These are phyloP conservation scores for Tylopilus balloui DNA, from an alignment of 768 basidiomycete species.

Conservation along the genomic window DNA sequence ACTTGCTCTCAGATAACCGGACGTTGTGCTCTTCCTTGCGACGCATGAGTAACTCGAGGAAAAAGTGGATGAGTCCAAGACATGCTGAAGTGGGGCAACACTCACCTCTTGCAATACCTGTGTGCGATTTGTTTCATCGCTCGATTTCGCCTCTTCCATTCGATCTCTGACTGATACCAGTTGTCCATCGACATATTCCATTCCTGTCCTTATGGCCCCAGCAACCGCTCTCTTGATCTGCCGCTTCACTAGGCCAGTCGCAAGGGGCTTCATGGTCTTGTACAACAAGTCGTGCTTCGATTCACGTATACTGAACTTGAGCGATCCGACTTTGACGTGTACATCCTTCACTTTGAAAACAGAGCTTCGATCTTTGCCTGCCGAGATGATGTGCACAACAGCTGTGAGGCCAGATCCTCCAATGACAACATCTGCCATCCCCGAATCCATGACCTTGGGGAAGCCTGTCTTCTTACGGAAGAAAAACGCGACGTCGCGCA, in stretches of 20 bases:
- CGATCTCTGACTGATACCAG: slow-evolving; percentile 82
- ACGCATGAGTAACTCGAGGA: slow-evolving; percentile 50
- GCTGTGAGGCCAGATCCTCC: slow-evolving; percentile 79
- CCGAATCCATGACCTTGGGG: slow-evolving; percentile 75
- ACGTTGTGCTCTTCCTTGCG: slow-evolving; percentile 46
- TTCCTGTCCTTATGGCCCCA: slow-evolving; percentile 69
- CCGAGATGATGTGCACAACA: slow-evolving; percentile 55
- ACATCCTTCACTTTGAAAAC: slow-evolving; percentile 72
- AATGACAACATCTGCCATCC: slow-evolving; percentile 79
- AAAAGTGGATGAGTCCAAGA: not conserved
- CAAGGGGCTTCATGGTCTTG: slow-evolving; percentile 76
- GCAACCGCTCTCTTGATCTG: slow-evolving; percentile 55
- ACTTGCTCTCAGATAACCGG: slow-evolving; percentile 40
- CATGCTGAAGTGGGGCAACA: not conserved
- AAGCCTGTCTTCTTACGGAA: slow-evolving; percentile 83
- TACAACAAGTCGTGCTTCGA: slow-evolving; percentile 87
- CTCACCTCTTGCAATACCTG: slow-evolving; percentile 60
- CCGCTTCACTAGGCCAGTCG: slow-evolving; percentile 78
- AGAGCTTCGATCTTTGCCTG: slow-evolving; percentile 59
- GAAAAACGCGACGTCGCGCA: slow-evolving; percentile 91
- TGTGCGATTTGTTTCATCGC: slow-evolving; percentile 37
- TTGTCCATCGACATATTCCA: slow-evolving; percentile 88
- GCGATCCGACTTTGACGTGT: slow-evolving; percentile 75
- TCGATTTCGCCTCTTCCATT: slow-evolving; percentile 58
- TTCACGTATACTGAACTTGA: slow-evolving; percentile 90